phyloP scores from a whole-genome alignment of 2,329 filamentous ascomycete genomes.

The Scopulariopsis brevicaulis region DNA sequence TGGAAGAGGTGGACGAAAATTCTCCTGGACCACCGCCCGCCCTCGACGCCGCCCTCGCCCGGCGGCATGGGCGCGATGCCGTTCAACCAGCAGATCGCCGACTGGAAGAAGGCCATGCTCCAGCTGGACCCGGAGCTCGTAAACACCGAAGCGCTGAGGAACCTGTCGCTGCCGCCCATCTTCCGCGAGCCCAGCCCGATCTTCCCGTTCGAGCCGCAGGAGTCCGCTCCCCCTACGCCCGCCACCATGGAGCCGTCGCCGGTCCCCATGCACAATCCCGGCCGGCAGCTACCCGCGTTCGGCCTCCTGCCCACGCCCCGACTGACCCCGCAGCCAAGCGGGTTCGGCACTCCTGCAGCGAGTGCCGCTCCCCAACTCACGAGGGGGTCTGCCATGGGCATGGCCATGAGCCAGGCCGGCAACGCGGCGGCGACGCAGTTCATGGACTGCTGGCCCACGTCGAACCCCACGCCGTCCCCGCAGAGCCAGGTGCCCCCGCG shows the following conservation, averaged over 20 bases:
- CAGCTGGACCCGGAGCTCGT: conserved; percentile 44
- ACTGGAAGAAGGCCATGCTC: conserved; percentile 47
- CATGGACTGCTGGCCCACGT: conserved; percentile 39
- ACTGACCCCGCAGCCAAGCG: conserved; percentile 40
- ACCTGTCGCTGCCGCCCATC: not conserved
- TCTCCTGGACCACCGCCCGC: conserved; percentile 75
- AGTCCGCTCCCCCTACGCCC: conserved; percentile 16
- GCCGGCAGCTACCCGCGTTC: conserved; percentile 38
- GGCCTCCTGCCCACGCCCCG: conserved; percentile 47
- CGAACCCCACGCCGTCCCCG: conserved; percentile 35
- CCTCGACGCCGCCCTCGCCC: conserved; percentile 42
- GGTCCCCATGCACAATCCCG: conserved; percentile 27
- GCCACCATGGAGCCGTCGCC: conserved; percentile 35
- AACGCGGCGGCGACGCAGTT: conserved; percentile 32
- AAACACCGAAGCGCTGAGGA: conserved; percentile 41
- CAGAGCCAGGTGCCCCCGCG: conserved; percentile 36
- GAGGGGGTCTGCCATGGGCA: conserved; percentile 44
- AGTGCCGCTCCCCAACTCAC: conserved; percentile 38
- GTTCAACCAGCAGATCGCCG: conserved; percentile 1
- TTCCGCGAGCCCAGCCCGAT: conserved; percentile 1
- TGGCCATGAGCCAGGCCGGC: conserved; percentile 46
- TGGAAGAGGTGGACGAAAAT: conserved; percentile 94
- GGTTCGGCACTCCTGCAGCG: conserved; percentile 49
- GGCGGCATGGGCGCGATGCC: conserved; percentile 16
- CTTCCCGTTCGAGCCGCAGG: conserved; percentile 1